These are phyloP conservation scores for Pichia scutulata DNA, from an alignment of 805 yeast genomes.

Conservation along the genomic window DNA sequence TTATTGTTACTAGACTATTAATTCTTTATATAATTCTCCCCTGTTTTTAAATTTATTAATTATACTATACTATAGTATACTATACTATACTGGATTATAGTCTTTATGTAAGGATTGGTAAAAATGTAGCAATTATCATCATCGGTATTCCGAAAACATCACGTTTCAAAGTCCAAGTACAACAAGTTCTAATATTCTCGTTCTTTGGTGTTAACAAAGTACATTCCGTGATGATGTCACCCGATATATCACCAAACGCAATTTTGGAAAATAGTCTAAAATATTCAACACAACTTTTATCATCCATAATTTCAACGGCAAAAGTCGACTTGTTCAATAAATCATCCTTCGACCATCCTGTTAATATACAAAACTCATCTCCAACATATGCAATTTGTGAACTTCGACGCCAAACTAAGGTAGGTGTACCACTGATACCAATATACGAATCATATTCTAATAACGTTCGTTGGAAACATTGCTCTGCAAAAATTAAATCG, in stretches of 20 bases:
- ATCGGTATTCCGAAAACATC: conserved; percentile 96
- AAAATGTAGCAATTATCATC: conserved; percentile 91
- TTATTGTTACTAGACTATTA: too few species aligned
- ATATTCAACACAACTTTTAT: conserved; percentile 76
- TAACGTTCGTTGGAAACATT: conserved; percentile 87
- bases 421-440: conserved; percentile 83
- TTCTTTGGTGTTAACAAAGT: conserved; percentile 55
- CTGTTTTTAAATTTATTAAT: not conserved
- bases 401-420: conserved; percentile 91
- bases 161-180: conserved; percentile 88
- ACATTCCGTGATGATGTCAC: conserved; percentile 84
- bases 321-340: conserved; percentile 61
- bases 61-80: too few species aligned
- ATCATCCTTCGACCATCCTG: conserved; percentile 81
- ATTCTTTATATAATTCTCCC: not conserved
- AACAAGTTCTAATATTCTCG: conserved; percentile 59
- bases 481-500: conserved; percentile 91
- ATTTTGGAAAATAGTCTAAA: conserved; percentile 77
- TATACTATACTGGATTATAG: too few species aligned
- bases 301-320: conserved; percentile 80
- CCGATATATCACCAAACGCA: conserved; percentile 86
- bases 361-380: conserved; percentile 82
- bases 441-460: conserved; percentile 84
- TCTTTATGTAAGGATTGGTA: conserved; percentile 64
- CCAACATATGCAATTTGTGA: conserved; percentile 94